A percentile compares a stretch with the other conserved stretches of the same genome.
phyloP scores from a whole-genome alignment of 1,284 basidiomycete genomes.

The Rhodotorula sp. region DNA sequence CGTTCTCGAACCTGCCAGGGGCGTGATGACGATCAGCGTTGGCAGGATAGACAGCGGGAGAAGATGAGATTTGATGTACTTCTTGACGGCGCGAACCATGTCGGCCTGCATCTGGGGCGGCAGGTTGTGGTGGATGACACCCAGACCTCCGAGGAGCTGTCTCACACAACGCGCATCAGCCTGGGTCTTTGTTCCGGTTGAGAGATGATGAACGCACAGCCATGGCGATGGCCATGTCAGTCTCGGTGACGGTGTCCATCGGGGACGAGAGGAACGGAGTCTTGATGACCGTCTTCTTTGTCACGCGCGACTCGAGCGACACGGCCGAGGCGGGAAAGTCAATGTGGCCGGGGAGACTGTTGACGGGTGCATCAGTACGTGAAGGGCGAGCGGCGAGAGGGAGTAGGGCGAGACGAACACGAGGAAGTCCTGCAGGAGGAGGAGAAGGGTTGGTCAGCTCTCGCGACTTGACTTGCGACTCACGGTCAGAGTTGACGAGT shows the following conservation, averaged over 20 bases:
- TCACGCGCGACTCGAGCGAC: constrained; percentile 79
- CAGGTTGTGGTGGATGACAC: constrained; percentile 99
- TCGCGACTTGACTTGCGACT: too few species aligned
- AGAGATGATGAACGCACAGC: constrained; percentile 57
- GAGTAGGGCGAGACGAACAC: constrained; percentile 27
- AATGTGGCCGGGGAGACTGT: constrained; percentile 80
- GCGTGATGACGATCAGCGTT: background rate
- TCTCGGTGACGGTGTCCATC: constrained; percentile 99
- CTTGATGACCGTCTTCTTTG: constrained; percentile 79
- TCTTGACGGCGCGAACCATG: constrained; percentile 97
- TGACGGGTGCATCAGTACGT: background rate
- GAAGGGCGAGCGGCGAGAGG: background rate
- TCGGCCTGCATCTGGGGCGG: constrained; percentile 81
- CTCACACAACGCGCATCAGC: constrained; percentile 25
- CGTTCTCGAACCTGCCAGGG: constrained; percentile 73
- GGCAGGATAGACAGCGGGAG: too few species aligned
- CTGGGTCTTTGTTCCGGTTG: too few species aligned
- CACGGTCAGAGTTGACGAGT: too few species aligned
- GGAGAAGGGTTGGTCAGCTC: constrained; percentile 3
- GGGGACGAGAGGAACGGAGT: constrained; percentile 97
- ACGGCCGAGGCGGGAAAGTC: constrained; percentile 85
- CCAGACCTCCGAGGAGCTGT: constrained; percentile 89
- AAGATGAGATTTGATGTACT: constrained; percentile 50
- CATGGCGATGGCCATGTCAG: constrained; percentile 93
- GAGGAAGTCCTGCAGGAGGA: constrained; percentile 46